Evolutionary conservation across 176 grass and related monocot species (phyloP), one percentile per base, ranked within the genome.

Genomic region (Bolboschoenus planiculmis): DNA sequence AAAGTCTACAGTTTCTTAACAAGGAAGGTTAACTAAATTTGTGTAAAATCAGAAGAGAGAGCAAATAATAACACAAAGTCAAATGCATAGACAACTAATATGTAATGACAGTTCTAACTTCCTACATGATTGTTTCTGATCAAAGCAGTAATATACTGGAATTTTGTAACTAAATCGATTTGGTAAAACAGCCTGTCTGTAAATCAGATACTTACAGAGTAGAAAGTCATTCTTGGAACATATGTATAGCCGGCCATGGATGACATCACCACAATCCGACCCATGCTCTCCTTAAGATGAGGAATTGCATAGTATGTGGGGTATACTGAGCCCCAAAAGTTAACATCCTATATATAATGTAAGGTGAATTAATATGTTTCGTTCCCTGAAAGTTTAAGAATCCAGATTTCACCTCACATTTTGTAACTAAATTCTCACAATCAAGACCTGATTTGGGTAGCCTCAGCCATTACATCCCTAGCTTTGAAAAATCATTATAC

Each of bases 321-420:
- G 13, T 92, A 87, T 40, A 96, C 85, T 1, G 88, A 84, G 2
- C 93, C 93, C 93, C 90, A 96, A 33, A 96, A 96, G 20, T 96
- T 96, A 0, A 96, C 83, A 56, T 96, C 90, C 93, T 92, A 65
- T 7, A 47, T 44, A 31, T 24, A 67, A 23, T 56, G 3, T 27
- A 1, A 54, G 9, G 30, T n/a, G 56, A 83, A 18, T 63, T 57
- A 4, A 26, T 50, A 40, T 34, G 24, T 18, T 37, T 2, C 20
- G n/a, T 40, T 37, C 13, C 29, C 29, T 58, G 20, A 40, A 55
- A 61, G 18, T 64, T 61, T 9, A 5, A 23, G 21, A 24, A 58
- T 9, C 31, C 31, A 35, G 31, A 57, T 55, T 47, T 16, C 14
- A 56, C 51, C 23, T 24, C 4, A 51, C 18, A 29, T 81, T 62